Base-by-base conservation (phyloP, 2,329 filamentous ascomycete genomes). In the Trichoderma sp. region DNA sequence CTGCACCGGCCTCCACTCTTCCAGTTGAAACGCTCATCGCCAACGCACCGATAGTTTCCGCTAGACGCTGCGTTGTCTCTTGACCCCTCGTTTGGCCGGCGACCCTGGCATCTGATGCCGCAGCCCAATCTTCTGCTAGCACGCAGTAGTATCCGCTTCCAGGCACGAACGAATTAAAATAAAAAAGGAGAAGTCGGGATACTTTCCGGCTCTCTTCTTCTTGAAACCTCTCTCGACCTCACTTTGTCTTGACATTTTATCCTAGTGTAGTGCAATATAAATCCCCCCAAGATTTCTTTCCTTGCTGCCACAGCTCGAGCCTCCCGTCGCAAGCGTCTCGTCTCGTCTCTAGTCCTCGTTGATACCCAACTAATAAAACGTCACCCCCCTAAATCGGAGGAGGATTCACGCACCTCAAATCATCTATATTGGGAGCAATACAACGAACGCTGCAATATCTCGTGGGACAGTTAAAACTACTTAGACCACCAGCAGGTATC, bases 191-290 rank as follows among this genome's bases (percentile, higher is more conserved):
- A 58, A 51, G 34, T 24, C 32, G 28, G 30, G 51, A 61, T 59
- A 59, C 21, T 28, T 59, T 24, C 26, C 14, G 39, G 7, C 39
- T 54, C 54, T 66, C 60, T 66, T n/a, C 34, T 65, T 54, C 43
- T 58, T 46, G 37, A 26, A 28, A 54, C 21, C 46, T 14, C 28
- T 55, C 21, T 46, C 68, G 30, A 55, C 55, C 39, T 66, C 58
- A 56, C 54, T 43, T 69, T 32, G 43, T 55, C 55, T 69, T 65
- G 66, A 68, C 66, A 49, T 43, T 64, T 34, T 63, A 63, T 56
- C 51, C 28, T 69, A 69, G 68, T 68, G 56, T 69, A 69, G 68
- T 46, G 55, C 68, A 69, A 69, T 69, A 69, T 56, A 69, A 67
- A 60, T n/a, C 68, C 43, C 39, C 32, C 60, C 60, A 61, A 58